Evolutionary conservation across 768 basidiomycete genomes (phyloP).

Genomic region (Collybia sp.): DNA sequence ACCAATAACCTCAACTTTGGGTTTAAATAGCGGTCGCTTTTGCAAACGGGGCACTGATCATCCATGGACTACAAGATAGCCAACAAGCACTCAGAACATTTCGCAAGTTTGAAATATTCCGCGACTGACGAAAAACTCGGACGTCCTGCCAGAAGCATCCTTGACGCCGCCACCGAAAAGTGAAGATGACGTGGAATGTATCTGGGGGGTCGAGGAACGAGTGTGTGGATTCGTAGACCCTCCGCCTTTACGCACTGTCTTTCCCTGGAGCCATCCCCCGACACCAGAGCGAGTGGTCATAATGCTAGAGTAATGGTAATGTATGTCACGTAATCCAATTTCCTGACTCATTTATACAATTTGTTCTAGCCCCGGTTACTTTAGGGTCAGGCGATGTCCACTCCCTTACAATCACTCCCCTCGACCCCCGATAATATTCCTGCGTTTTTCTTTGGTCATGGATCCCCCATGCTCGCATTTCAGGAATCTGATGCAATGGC

Average conservation of each 20-base stretch:
- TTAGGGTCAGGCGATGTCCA: no score
- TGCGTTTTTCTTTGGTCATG: constrained; percentile 74
- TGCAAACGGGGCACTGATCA: constrained; percentile 96
- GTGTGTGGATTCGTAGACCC: constrained; percentile 39
- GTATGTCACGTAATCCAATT: no score
- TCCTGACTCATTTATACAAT: no score
- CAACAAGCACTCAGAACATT: constrained; percentile 2
- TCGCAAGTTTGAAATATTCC: not conserved
- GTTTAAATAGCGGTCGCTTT: constrained; percentile 93
- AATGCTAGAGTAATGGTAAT: constrained; percentile 1
- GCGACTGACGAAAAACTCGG: constrained; percentile 71
- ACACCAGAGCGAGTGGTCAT: constrained; percentile 28
- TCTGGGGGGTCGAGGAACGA: constrained; percentile 60
- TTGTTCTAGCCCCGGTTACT: no score
- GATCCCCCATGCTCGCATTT: constrained; percentile 50
- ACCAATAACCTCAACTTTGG: constrained; percentile 91
- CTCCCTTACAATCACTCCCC: constrained; percentile 47
- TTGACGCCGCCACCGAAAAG: constrained; percentile 83
- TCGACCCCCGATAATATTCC: constrained; percentile 59
- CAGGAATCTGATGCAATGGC: constrained; percentile 16
- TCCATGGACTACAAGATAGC: constrained; percentile 61
- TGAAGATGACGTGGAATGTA: constrained; percentile 69
- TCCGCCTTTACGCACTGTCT: constrained; percentile 68
- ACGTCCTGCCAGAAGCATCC: constrained; percentile 76
- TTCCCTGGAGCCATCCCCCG: constrained; percentile 67